Base-by-base conservation (phyloP, 257 asterid species). In the Plantago major region DNA sequence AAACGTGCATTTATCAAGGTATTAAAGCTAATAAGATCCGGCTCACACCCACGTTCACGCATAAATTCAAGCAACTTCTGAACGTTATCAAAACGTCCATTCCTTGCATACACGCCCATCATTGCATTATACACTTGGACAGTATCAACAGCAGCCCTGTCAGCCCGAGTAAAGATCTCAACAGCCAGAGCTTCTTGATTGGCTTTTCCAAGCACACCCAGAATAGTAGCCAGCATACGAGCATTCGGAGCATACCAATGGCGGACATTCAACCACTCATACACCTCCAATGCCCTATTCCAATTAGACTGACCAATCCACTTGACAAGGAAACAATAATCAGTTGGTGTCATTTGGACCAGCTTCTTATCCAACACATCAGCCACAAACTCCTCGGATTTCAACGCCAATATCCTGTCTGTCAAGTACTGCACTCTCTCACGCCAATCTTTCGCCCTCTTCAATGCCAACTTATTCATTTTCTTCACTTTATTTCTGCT, bases 321-420 rank as follows among this genome's bases (percentile, higher is more conserved):
- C 71, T 89, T 92, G 66, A 92, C 99, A 60, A 92, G 81, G 65
- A 78, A 92, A 73, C 99, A 92, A 60, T 66, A 89, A 80, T 92
- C 97, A 49, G 96, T 84, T 0, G 97, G 99, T 11, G 97, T 92
- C 99, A 89, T 92, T 63, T 92, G 99, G 68, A 87, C 96, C 89
- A 83, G 64, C 83, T 83, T 92, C 73, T 86, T 68, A 72, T 92
- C 99, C 75, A 92, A 74, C 62, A 89, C 95, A 75, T 92, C 99
- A 26, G 97, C 99, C 55, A 89, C 99, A 66, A 83, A 87, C 62
- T 77, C 95, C 63, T 76, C 94, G 1, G 94, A 62, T 60, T 80
- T 83, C 85, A 92, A 62, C 74, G 55, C 86, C 78, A 89, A 76
- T 46, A 92, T 92, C 79, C 43, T 76, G 51, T 87, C 90, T 18